Evolutionary conservation across 208 protist species (phyloP).

Genomic region (Eutreptiella sp.): DNA sequence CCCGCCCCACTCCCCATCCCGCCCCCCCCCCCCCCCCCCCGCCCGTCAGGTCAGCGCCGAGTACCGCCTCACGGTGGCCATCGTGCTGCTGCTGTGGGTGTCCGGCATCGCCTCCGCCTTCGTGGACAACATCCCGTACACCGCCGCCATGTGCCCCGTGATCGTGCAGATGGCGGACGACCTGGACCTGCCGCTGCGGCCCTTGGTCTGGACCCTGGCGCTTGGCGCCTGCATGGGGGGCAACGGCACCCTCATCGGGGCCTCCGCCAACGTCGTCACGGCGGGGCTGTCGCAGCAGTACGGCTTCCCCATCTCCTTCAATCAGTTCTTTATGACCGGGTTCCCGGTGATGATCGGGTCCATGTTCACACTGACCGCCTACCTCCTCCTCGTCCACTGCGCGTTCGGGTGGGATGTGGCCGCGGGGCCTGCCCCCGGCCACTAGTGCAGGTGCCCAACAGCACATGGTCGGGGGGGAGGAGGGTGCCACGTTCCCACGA

Average conservation of each 20-base stretch:
- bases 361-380: slow-evolving; percentile 32
- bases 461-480: too few relatives aligned
- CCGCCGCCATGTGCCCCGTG: slow-evolving; percentile 39
- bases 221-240: slow-evolving; percentile 51
- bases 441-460: too few relatives aligned
- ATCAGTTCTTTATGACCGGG: slow-evolving; percentile 41
- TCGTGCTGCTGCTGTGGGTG: slow-evolving; percentile 45
- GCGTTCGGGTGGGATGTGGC: slow-evolving; percentile 15
- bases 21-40: too few relatives aligned
- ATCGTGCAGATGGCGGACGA: slow-evolving; percentile 36
- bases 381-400: slow-evolving; percentile 35
- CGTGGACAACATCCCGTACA: slow-evolving; percentile 37
- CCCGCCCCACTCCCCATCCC: too few relatives aligned
- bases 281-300: slow-evolving; percentile 37
- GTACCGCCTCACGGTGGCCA: slow-evolving; percentile 29
- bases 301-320: slow-evolving; percentile 34
- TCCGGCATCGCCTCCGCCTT: slow-evolving; percentile 36
- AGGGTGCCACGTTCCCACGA: too few relatives aligned
- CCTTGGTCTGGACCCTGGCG: slow-evolving; percentile 47
- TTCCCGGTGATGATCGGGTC: slow-evolving; percentile 44
- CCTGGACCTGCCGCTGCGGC: slow-evolving; percentile 38
- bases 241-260: slow-evolving; percentile 55
- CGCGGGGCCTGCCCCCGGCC: too few relatives aligned
- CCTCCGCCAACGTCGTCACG: slow-evolving; percentile 44
- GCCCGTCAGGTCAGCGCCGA: too few relatives aligned